A percentile compares a stretch with the other conserved stretches of the same genome.
Evolutionary conservation across 768 basidiomycete genomes (phyloP).

Genomic region (Macrolepiota dolichaula): DNA sequence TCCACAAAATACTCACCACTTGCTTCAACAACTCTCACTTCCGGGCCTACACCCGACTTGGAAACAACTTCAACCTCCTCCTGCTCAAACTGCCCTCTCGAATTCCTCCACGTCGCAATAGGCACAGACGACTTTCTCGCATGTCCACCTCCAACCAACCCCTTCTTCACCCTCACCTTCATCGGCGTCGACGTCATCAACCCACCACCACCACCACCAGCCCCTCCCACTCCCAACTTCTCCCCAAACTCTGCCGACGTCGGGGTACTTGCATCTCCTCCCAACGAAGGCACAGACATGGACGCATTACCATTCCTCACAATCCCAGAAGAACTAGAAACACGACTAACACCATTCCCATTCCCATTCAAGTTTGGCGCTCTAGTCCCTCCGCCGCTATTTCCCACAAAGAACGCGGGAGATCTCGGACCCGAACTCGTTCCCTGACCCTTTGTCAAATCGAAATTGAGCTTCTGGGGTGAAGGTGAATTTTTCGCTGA

Average conservation of each 20-base stretch:
- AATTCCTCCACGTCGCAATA: constrained; percentile 1
- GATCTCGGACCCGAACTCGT: neutral
- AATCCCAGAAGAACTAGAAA: neutral
- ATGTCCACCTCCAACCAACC: neutral
- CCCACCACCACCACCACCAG: neutral
- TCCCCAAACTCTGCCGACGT: neutral
- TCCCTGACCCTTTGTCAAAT: neutral
- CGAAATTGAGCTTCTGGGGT: neutral
- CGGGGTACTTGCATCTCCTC: neutral
- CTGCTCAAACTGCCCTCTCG: neutral
- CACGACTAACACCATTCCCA: neutral
- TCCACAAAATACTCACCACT: neutral
- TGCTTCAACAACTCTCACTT: constrained; percentile 6
- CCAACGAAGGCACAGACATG: neutral
- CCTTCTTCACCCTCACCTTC: neutral
- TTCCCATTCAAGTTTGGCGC: no score
- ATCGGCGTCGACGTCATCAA: constrained; percentile 1
- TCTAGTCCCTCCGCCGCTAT: neutral
- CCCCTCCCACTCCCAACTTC: neutral
- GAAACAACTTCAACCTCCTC: neutral
- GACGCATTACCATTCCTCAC: neutral
- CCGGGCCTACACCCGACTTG: neutral
- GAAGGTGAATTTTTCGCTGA: constrained; percentile 10
- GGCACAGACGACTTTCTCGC: constrained; percentile 2
- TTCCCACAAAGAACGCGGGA: neutral